phyloP scores from a whole-genome alignment of 73 alveolate genomes.

The Halteria grandinella region DNA sequence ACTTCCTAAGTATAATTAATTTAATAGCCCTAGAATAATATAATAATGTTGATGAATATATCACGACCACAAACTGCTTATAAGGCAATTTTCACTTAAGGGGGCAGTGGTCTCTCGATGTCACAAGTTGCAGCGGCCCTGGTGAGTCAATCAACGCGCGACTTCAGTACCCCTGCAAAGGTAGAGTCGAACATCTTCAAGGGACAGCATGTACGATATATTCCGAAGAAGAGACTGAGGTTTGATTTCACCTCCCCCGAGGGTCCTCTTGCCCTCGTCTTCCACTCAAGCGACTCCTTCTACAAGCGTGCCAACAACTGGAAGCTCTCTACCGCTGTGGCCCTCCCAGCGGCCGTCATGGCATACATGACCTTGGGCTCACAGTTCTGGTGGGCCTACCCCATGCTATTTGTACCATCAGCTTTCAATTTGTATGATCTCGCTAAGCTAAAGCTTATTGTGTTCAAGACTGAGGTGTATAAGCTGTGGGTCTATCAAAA shows the following conservation, averaged over 20 bases:
- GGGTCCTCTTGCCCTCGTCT: slow-evolving; percentile 27
- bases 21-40: too few species aligned
- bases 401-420: slow-evolving; percentile 28
- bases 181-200: not conserved
- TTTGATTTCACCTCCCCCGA: slow-evolving; percentile 24
- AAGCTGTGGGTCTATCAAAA: slow-evolving; percentile 39
- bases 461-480: not conserved
- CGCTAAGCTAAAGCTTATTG: not conserved
- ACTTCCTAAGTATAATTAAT: too few species aligned
- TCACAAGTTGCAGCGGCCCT: too few species aligned
- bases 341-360: slow-evolving; percentile 26
- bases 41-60: too few species aligned
- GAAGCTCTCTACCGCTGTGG: slow-evolving; percentile 12
- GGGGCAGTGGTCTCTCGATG: too few species aligned
- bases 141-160: too few species aligned
- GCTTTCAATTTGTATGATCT: not conserved
- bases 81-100: too few species aligned
- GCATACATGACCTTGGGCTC: slow-evolving; percentile 15
- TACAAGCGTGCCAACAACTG: not conserved
- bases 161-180: too few species aligned
- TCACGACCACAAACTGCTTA: too few species aligned
- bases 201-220: slow-evolving; percentile 36
- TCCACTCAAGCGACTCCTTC: not conserved
- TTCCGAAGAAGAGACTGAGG: slow-evolving; percentile 40
- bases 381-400: slow-evolving; percentile 27